Percentiles rank a stretch among this genome's conserved stretches.
Evolutionary conservation across 2,329 filamentous ascomycete species (phyloP).

Genomic region (Penicillium sumatraense): DNA sequence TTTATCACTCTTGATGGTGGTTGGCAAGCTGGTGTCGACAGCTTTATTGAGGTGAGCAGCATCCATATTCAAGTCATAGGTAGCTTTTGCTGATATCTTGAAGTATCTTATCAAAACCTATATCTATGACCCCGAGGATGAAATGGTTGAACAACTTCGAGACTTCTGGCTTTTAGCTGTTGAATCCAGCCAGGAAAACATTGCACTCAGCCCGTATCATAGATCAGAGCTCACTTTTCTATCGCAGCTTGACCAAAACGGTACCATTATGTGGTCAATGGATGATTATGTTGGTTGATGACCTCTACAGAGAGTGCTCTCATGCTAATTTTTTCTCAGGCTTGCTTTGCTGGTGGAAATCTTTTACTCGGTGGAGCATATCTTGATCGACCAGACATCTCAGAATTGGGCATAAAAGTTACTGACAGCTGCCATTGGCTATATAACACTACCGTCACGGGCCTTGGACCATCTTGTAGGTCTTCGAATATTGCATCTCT

Average conservation of each 20-base stretch:
- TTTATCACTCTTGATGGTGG: slow-evolving; percentile 28
- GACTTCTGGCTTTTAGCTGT: slow-evolving; percentile 27
- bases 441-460: slow-evolving; percentile 33
- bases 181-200: slow-evolving; percentile 23
- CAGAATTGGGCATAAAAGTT: slow-evolving; percentile 29
- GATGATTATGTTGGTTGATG: slow-evolving; percentile 24
- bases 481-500: neutral
- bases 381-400: slow-evolving; percentile 30
- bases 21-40: slow-evolving; percentile 28
- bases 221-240: slow-evolving; percentile 26
- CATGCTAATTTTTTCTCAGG: slow-evolving; percentile 8
- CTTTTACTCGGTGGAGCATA: slow-evolving; percentile 25
- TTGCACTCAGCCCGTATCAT: slow-evolving; percentile 23
- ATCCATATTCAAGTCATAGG: neutral
- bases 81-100: neutral
- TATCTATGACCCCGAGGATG: slow-evolving; percentile 22
- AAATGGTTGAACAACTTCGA: slow-evolving; percentile 9
- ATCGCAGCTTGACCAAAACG: slow-evolving; percentile 20
- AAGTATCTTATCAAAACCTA: slow-evolving; percentile 31
- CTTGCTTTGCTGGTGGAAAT: slow-evolving; percentile 30
- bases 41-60: slow-evolving; percentile 24
- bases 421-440: slow-evolving; percentile 35
- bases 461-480: slow-evolving; percentile 21
- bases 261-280: slow-evolving; percentile 26
- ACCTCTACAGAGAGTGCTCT: neutral